A percentile compares a stretch with the other conserved stretches of the same genome.
Evolutionary conservation across 805 yeast genomes (phyloP).

Genomic region (Isabelozyma rhagii): DNA sequence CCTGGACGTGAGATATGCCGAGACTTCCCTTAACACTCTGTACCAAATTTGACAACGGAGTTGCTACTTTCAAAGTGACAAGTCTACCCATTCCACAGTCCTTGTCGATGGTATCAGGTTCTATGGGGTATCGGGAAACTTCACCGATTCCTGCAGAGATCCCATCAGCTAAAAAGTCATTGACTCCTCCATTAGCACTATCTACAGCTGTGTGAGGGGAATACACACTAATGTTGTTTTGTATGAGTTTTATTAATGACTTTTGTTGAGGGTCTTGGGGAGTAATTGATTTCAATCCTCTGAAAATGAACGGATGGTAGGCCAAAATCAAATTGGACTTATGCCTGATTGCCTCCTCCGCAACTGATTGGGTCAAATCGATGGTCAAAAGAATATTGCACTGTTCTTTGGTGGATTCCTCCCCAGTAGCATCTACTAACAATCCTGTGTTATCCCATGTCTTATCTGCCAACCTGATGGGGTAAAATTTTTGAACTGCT

Average conservation of each 20-base stretch:
- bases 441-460: conserved; percentile 97
- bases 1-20: conserved; percentile 56
- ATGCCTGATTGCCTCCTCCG: conserved; percentile 71
- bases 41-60: conserved; percentile 45
- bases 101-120: conserved; percentile 39
- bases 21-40: conserved; percentile 51
- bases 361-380: conserved; percentile 81
- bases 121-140: conserved; percentile 34
- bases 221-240: conserved; percentile 81
- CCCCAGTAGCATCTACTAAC: conserved; percentile 63
- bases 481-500: conserved; percentile 72
- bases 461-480: conserved; percentile 74
- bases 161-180: conserved; percentile 82
- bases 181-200: conserved; percentile 89
- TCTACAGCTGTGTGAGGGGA: conserved; percentile 97
- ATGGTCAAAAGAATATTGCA: conserved; percentile 61
- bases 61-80: conserved; percentile 45
- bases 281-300: conserved; percentile 75
- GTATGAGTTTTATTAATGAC: conserved; percentile 68
- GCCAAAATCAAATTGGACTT: conserved; percentile 66
- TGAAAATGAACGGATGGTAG: conserved; percentile 90
- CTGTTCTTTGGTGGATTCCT: conserved; percentile 11
- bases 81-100: conserved; percentile 83
- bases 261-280: conserved; percentile 72
- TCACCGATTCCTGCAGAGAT: conserved; percentile 31